Conservation (phyloP, 441 rosid genomes). For the California macrophylla region DNA sequence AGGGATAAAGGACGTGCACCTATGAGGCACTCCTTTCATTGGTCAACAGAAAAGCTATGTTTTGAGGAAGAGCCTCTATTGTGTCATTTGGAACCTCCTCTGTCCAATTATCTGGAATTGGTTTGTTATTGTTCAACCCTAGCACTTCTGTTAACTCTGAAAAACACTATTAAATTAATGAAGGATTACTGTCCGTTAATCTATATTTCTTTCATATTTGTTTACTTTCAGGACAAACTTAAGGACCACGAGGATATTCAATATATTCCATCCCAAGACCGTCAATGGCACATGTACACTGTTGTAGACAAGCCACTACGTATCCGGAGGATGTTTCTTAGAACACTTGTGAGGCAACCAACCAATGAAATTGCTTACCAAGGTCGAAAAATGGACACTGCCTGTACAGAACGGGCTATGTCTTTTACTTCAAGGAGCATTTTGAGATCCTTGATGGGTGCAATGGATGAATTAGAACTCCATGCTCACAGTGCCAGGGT, state of each 20-base stretch:
- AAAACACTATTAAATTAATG: background rate
- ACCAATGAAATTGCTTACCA: conserved; percentile 55
- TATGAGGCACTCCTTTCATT: conserved; percentile 94
- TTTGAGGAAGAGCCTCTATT: conserved; percentile 88
- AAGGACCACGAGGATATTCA: conserved; percentile 65
- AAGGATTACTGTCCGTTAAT: background rate
- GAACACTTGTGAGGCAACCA: conserved; percentile 90
- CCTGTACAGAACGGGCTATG: conserved; percentile 34
- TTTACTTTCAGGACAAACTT: conserved; percentile 73
- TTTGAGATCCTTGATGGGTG: conserved; percentile 73
- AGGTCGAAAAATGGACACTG: conserved; percentile 42
- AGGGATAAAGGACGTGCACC: conserved; percentile 97
- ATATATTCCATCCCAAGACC: conserved; percentile 76
- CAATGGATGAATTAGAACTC: conserved; percentile 97
- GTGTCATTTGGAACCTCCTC: conserved; percentile 95
- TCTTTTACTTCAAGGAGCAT: conserved; percentile 78
- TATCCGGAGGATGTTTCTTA: conserved; percentile 83
- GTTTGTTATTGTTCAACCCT: conserved; percentile 34
- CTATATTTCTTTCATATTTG: conserved; percentile 17
- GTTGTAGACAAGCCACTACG: conserved; percentile 73
- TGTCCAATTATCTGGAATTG: conserved; percentile 92
- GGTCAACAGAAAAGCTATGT: conserved; percentile 67
- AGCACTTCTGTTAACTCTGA: conserved; percentile 1
- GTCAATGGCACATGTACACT: conserved; percentile 93
- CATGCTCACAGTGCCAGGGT: conserved; percentile 70